Conservation (phyloP, 352 stramenopile genomes). For the Globisporangium heterothallicum region DNA sequence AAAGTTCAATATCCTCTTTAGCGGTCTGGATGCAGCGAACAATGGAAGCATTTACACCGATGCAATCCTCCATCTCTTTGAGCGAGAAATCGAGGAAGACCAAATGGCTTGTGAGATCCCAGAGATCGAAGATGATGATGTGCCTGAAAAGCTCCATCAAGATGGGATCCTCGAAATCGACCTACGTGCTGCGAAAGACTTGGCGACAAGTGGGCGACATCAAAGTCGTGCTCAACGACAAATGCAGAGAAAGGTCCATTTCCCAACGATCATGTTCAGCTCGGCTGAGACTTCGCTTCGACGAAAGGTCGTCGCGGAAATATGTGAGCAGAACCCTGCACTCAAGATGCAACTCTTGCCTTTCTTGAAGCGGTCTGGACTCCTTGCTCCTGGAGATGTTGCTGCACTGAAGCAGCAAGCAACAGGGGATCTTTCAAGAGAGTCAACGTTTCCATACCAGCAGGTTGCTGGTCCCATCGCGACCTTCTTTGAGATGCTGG, state of each 20-base stretch:
- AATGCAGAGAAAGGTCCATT: conserved; percentile 23
- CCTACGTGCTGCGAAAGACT: conserved; percentile 46
- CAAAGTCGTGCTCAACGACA: conserved; percentile 8
- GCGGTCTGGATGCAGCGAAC: conserved; percentile 31
- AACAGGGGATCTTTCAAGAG: neutral
- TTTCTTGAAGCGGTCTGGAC: conserved; percentile 12
- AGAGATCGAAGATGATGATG: conserved; percentile 77
- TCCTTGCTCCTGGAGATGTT: neutral
- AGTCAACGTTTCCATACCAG: conserved; percentile 5
- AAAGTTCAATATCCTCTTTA: conserved; percentile 64
- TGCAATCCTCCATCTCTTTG: conserved; percentile 57
- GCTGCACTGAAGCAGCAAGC: neutral
- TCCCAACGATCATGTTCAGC: conserved; percentile 33
- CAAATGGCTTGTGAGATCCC: conserved; percentile 65
- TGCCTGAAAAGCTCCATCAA: conserved; percentile 56
- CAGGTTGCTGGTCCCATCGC: conserved; percentile 18
- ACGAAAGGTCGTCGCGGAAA: conserved; percentile 20
- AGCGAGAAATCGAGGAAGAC: conserved; percentile 67
- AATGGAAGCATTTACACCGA: conserved; percentile 39
- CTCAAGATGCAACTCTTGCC: conserved; percentile 26
- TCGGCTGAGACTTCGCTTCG: conserved; percentile 20
- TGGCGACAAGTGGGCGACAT: conserved; percentile 21
- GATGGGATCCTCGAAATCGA: conserved; percentile 64
- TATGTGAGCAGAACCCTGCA: conserved; percentile 34
- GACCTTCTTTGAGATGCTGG: conserved; percentile 37